Percentiles rank a stretch among this genome's conserved stretches.
phyloP scores from a whole-genome alignment of 495 filamentous ascomycete genomes.

The Aspergillus leporis region DNA sequence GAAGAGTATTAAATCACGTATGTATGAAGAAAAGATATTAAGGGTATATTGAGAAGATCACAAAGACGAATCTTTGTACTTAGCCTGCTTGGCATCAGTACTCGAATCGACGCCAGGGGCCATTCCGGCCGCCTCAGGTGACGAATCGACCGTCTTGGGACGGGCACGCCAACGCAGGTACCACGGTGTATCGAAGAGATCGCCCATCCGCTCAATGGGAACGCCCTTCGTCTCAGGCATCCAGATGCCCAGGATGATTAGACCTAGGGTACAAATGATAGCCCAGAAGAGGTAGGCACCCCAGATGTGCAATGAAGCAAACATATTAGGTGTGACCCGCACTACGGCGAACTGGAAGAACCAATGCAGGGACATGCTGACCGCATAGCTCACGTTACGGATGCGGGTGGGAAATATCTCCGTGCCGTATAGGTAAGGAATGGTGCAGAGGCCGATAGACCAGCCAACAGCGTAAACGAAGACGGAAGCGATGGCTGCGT shows the following conservation, averaged over 20 bases:
- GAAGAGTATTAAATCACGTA: not conserved
- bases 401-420: constrained; percentile 51
- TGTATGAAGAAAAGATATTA: not conserved
- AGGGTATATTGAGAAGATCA: not conserved
- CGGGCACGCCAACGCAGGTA: constrained; percentile 44
- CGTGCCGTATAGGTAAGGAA: constrained; percentile 50
- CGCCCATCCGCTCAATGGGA: constrained; percentile 47
- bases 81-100: constrained; percentile 5
- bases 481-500: constrained; percentile 47
- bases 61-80: not conserved
- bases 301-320: constrained; percentile 42
- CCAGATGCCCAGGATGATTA: constrained; percentile 45
- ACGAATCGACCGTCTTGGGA: constrained; percentile 17
- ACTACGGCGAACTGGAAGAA: constrained; percentile 53
- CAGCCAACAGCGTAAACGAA: constrained; percentile 51
- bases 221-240: constrained; percentile 50
- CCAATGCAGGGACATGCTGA: constrained; percentile 49
- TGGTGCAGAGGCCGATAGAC: constrained; percentile 52
- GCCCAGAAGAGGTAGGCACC: constrained; percentile 51
- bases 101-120: not conserved
- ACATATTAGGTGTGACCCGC: constrained; percentile 50
- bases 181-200: constrained; percentile 46
- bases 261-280: constrained; percentile 38
- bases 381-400: constrained; percentile 44
- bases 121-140: constrained; percentile 5